Evolutionary conservation across 2,329 filamentous ascomycete genomes (phyloP).

Genomic region (Pochonia chlamydosporia): DNA sequence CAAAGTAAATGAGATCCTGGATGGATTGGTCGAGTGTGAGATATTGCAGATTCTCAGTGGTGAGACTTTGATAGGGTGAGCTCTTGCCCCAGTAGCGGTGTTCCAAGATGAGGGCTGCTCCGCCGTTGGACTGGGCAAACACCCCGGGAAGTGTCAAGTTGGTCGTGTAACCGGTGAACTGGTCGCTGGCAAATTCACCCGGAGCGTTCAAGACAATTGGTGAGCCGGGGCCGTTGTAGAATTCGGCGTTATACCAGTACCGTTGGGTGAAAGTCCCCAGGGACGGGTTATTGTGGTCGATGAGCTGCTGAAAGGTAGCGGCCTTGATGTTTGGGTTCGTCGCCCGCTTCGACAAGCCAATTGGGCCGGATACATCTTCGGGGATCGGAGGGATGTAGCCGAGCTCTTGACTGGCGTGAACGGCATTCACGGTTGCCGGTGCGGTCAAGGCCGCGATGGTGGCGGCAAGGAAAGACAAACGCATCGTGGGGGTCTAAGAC

Average conservation of each 20-base stretch:
- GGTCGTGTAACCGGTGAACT: conserved; percentile 58
- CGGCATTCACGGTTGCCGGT: not conserved
- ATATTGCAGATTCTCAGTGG: conserved; percentile 64
- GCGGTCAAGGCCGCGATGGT: conserved; percentile 3
- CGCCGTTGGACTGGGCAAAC: conserved; percentile 60
- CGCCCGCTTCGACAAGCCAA: not conserved
- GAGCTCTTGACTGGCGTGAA: not conserved
- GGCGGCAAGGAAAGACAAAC: not conserved
- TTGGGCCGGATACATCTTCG: not conserved
- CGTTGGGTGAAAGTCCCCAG: conserved; percentile 60
- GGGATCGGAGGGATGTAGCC: conserved; percentile 3
- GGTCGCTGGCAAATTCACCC: conserved; percentile 58
- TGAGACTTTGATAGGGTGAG: conserved; percentile 58
- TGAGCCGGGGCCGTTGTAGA: conserved; percentile 69
- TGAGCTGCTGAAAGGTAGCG: conserved; percentile 44
- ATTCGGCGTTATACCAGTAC: conserved; percentile 73
- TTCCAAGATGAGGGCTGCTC: conserved; percentile 71
- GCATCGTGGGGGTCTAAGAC: conserved; percentile 3
- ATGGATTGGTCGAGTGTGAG: conserved; percentile 73
- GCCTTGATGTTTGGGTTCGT: conserved; percentile 2
- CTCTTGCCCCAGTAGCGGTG: conserved; percentile 78
- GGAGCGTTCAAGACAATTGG: conserved; percentile 64
- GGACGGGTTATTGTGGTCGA: conserved; percentile 52
- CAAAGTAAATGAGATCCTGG: conserved; percentile 72
- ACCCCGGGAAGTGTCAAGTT: conserved; percentile 65